Percentiles rank a stretch among this genome's conserved stretches.
These are phyloP conservation scores for Colletotrichum euphorbiae DNA, from an alignment of 2,329 filamentous ascomycete species.

Conservation along the genomic window DNA sequence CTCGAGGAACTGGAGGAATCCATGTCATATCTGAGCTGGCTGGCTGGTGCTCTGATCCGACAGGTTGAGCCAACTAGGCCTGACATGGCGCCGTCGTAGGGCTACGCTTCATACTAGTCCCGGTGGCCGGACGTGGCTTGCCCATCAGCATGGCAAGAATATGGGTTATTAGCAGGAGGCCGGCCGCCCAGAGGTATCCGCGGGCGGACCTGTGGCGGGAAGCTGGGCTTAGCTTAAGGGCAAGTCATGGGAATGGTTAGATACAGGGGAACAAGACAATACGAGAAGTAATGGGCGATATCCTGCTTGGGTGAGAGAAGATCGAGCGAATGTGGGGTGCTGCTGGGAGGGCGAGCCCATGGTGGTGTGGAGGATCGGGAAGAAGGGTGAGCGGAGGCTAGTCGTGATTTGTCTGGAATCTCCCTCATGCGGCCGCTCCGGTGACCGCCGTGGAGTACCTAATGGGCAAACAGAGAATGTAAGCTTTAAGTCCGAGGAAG, in stretches of 20 bases:
- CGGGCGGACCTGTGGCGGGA: slow-evolving; percentile 6
- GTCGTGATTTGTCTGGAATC: slow-evolving; percentile 37
- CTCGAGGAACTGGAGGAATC: not conserved
- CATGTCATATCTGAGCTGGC: not conserved
- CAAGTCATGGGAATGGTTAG: slow-evolving; percentile 35
- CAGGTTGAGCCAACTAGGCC: slow-evolving; percentile 18
- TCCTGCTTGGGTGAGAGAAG: slow-evolving; percentile 16
- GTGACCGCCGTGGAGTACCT: slow-evolving; percentile 23
- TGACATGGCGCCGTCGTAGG: slow-evolving; percentile 33
- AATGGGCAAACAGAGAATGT: slow-evolving; percentile 18
- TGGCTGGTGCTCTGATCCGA: not conserved
- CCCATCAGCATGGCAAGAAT: slow-evolving; percentile 21
- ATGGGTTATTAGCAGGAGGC: slow-evolving; percentile 14
- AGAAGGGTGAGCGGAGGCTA: slow-evolving; percentile 31
- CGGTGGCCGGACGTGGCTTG: slow-evolving; percentile 31
- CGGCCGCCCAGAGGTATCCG: slow-evolving; percentile 10
- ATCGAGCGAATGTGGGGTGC: slow-evolving; percentile 36
- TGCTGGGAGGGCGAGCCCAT: slow-evolving; percentile 1
- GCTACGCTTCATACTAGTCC: slow-evolving; percentile 15
- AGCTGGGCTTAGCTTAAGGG: slow-evolving; percentile 21
- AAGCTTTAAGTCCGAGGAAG: not conserved
- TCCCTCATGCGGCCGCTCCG: slow-evolving; percentile 23
- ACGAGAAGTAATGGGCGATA: slow-evolving; percentile 33
- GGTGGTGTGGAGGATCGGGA: slow-evolving; percentile 36
- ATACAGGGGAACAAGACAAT: slow-evolving; percentile 19